Conservation (phyloP, 768 basidiomycete species). For the Lactifluus volemus region DNA sequence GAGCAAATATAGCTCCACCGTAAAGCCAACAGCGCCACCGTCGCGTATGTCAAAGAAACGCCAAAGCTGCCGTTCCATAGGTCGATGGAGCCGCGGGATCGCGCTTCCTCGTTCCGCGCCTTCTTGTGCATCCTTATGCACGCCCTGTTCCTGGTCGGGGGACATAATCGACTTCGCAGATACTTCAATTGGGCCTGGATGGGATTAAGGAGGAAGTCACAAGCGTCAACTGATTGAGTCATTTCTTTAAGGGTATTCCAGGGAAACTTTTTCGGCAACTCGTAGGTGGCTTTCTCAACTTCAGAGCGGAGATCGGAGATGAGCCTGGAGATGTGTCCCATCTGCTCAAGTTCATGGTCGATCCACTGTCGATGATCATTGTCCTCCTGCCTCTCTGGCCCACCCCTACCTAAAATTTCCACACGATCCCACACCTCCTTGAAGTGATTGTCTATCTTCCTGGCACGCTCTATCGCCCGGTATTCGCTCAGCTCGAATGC, state of each 20-base stretch:
- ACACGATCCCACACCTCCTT: background rate
- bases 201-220: background rate
- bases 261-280: background rate
- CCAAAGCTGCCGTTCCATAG: no score
- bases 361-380: no score
- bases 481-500: background rate
- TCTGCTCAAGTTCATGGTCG: background rate
- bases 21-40: no score
- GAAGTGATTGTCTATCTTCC: conserved; percentile 6
- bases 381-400: no score
- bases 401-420: no score
- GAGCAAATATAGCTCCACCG: no score
- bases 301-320: background rate
- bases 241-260: background rate
- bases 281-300: background rate
- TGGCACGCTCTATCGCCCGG: background rate
- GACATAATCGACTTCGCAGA: background rate
- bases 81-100: no score
- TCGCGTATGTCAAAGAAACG: no score
- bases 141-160: no score
- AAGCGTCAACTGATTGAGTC: background rate
- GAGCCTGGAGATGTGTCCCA: background rate
- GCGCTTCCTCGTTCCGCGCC: no score
- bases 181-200: background rate
- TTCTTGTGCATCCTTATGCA: no score